Base-by-base conservation (phyloP, 176 grass and related monocot genomes). In the Avena atlantica region DNA sequence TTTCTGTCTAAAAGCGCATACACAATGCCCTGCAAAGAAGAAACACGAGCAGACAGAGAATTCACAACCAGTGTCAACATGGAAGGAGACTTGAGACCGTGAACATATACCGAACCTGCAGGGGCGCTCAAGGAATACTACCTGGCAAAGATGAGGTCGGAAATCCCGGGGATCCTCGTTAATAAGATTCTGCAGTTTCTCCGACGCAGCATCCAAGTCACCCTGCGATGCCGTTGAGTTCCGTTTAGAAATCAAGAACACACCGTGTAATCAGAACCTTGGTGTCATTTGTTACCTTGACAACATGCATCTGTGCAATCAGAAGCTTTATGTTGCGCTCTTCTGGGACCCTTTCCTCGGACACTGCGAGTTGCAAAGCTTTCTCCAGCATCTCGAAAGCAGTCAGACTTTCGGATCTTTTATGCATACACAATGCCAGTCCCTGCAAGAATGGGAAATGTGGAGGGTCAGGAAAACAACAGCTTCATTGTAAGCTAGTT, bases 271-370 rank as follows among this genome's bases (percentile, higher is more conserved):
- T 77, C 77, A 77, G 27, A 85, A 73, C 19, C 60, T 2, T 7
- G 1, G 11, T 44, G 21, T 27, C 19, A 71, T 74, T 24, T 48
- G 4, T 75, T 88, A 99, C 94, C 94, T 84, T 81, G 25, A 94
- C 79, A 86, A 94, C 92, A 89, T 93, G 92, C 94, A 99, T 96
- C 66, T 92, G 94, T 65, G 94, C 94, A 76, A 96, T 96, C 84
- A 99, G 85, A 90, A 94, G 87, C 86, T 91, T 96, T 81, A 99
- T 94, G 74, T 94, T 91, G 51, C 86, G 84, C 83, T 94, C 94
- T 76, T 91, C 90, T 4, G 85, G 95, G 73, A 96, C 89, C 90
- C 87, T 93, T 71, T 93, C 36, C 74, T 96, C 94, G 34, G 87
- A 87, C 42, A 48, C 27, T 3, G 94, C 94, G 50, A 99, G 87